phyloP scores from a whole-genome alignment of 2,329 filamentous ascomycete species.

The Hyphodiscus sp. region DNA sequence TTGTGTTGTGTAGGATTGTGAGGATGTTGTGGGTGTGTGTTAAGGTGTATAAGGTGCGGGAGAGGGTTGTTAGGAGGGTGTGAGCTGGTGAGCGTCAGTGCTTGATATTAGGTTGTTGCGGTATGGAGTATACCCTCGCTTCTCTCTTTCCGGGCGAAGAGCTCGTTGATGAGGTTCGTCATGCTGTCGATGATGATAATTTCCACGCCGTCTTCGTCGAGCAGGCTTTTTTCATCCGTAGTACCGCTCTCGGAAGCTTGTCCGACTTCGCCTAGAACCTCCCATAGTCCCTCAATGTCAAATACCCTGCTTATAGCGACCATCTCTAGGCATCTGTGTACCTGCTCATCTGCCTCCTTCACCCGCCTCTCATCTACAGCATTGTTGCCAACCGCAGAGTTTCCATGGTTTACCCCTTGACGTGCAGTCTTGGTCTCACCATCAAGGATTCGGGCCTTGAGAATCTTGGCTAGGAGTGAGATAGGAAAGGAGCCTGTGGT shows the following conservation, averaged over 20 bases:
- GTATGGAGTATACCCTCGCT: conserved; percentile 30
- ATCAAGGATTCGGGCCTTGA: conserved; percentile 16
- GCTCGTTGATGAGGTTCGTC: conserved; percentile 42
- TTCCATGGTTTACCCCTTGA: not conserved
- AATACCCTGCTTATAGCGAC: conserved; percentile 52
- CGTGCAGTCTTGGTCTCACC: not conserved
- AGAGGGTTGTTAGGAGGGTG: conserved; percentile 40
- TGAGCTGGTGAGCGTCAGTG: conserved; percentile 35
- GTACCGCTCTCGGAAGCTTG: not conserved
- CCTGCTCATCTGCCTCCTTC: conserved; percentile 9
- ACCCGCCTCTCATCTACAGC: not conserved
- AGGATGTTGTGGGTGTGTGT: conserved; percentile 40
- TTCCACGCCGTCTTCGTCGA: conserved; percentile 24
- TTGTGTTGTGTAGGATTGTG: conserved; percentile 49
- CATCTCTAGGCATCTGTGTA: conserved; percentile 35
- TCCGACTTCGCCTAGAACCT: conserved; percentile 46
- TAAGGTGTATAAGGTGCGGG: conserved; percentile 40
- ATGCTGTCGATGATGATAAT: conserved; percentile 51
- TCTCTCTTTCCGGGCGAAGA: conserved; percentile 42
- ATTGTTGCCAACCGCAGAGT: not conserved
- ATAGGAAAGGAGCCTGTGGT: conserved; percentile 27
- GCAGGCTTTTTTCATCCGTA: not conserved
- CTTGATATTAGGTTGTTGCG: not conserved
- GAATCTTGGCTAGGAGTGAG: conserved; percentile 21
- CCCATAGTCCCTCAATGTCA: conserved; percentile 50